Base-by-base conservation (phyloP, 1,284 basidiomycete species). In the Exobasidium rhododendri region DNA sequence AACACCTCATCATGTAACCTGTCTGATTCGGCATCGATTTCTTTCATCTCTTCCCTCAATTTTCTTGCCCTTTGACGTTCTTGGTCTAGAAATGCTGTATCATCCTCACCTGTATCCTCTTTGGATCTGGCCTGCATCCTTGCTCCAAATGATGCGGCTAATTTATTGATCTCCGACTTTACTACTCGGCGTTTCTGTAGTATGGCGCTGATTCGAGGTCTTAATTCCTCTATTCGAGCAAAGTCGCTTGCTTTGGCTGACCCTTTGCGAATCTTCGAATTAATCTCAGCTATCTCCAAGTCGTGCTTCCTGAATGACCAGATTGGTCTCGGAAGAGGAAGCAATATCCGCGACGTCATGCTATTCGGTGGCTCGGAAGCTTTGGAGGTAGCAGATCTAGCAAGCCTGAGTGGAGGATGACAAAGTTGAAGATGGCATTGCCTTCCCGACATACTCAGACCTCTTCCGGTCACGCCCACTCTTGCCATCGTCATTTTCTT, bases 51-150 rank as follows among this genome's bases (percentile, higher is more conserved):
- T 69, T 87, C 86, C 75, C 96, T 89, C 64, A 96, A 81, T 31
- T 88, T 90, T 45, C 94, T 84, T 1, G 91, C 87, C 65, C 97
- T 93, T 80, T 97, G 94, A 81, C 94, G 97, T 80, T 97, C 94
- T 35, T 89, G 85, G 68, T 97, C 80, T 59, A 96, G 85, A 0
- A 85, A 82, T 28, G 92, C 91, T 79, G 96, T 93, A 10, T 97
- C 84, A 81, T 97, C 94, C 22, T 88, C 84, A 82, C 94, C 96
- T 81, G 97, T 93, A 40, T 31, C 22, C 22, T 40, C 40, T 24
- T 13, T 17, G 22, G 55, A 56, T 29, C 59, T 43, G 14, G 17
- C 22, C 24, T 30, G 24, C 3, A 22, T 14, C 26, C 14, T 24
- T 14, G 22, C 22, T 55, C 26, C n/a, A 26, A 52, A 24, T 30